Conservation (phyloP, 2,329 filamentous ascomycete genomes). For the Grosmannia penicillata region DNA sequence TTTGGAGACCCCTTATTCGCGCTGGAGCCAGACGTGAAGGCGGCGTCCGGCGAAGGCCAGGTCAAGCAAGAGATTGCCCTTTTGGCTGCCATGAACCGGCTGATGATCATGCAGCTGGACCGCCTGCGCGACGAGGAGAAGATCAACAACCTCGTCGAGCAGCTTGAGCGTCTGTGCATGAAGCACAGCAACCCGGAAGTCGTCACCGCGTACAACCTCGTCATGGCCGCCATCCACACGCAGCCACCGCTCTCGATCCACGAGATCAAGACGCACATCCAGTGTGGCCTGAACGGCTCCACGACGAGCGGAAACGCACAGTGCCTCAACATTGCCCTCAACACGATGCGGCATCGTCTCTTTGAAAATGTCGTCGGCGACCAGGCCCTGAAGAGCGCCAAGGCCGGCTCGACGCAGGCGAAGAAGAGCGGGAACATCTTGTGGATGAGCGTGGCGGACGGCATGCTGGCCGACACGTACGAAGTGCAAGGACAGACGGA, state of each 20-base stretch:
- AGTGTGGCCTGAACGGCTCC: conserved; percentile 54
- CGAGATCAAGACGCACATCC: conserved; percentile 64
- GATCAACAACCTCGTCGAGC: conserved; percentile 46
- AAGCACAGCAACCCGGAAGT: conserved; percentile 62
- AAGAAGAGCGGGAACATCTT: conserved; percentile 54
- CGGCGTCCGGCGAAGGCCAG: conserved; percentile 21
- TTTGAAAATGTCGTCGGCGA: conserved; percentile 72
- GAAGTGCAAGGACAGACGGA: conserved; percentile 47
- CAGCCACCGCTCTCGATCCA: conserved; percentile 52
- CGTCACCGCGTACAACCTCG: conserved; percentile 60
- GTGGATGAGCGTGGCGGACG: conserved; percentile 70
- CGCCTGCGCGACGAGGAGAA: conserved; percentile 39
- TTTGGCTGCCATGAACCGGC: conserved; percentile 50
- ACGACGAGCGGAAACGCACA: conserved; percentile 60
- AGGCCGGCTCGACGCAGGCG: conserved; percentile 53
- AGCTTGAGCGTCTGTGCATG: conserved; percentile 51
- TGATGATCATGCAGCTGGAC: conserved; percentile 58
- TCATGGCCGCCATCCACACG: conserved; percentile 52
- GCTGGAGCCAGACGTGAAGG: conserved; percentile 21
- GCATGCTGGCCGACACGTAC: conserved; percentile 61
- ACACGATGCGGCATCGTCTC: conserved; percentile 70
- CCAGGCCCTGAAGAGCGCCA: conserved; percentile 62
- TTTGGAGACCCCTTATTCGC: conserved; percentile 50
- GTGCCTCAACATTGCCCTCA: conserved; percentile 69
- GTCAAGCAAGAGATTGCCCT: conserved; percentile 47